Evolutionary conservation across 768 basidiomycete species (phyloP).

Genomic region (Pulveroboletus frians): DNA sequence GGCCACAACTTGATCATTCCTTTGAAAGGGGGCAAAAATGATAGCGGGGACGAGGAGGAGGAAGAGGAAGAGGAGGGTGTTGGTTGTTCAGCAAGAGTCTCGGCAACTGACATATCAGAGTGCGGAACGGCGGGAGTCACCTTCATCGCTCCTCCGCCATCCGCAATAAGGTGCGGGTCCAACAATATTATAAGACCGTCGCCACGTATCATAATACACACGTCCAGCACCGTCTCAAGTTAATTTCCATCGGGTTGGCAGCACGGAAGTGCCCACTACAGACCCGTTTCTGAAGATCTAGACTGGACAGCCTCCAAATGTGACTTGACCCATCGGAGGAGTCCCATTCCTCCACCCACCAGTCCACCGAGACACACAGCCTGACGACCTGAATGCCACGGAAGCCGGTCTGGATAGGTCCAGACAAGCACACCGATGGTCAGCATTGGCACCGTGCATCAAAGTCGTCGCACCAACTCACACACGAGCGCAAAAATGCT

Average conservation of each 20-base stretch:
- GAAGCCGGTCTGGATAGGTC: conserved; percentile 48
- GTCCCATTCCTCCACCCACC: conserved; percentile 50
- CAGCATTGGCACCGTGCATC: not conserved
- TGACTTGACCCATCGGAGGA: conserved; percentile 37
- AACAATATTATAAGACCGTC: conserved; percentile 1
- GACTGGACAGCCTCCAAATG: conserved; percentile 25
- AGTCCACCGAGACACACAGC: conserved; percentile 51
- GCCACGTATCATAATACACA: conserved; percentile 1
- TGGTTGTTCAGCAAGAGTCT: conserved; percentile 8
- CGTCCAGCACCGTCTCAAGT: conserved; percentile 7
- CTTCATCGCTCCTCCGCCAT: conserved; percentile 12
- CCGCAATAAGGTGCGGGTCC: not conserved
- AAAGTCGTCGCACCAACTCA: conserved; percentile 29
- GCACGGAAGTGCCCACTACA: not conserved
- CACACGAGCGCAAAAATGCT: conserved; percentile 52
- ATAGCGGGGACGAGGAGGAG: conserved; percentile 17
- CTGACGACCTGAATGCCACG: conserved; percentile 44
- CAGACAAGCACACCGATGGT: not conserved
- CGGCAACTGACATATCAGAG: conserved; percentile 8
- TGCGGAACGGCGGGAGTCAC: conserved; percentile 7
- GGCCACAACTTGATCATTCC: conserved; percentile 72
- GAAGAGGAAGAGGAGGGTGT: conserved; percentile 10
- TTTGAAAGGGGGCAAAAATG: conserved; percentile 25
- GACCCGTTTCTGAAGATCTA: not conserved
- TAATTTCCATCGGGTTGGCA: not conserved